Percentiles rank a stretch among this genome's conserved stretches.
phyloP scores from a whole-genome alignment of 768 basidiomycete genomes.

The Megacollybia marginata region DNA sequence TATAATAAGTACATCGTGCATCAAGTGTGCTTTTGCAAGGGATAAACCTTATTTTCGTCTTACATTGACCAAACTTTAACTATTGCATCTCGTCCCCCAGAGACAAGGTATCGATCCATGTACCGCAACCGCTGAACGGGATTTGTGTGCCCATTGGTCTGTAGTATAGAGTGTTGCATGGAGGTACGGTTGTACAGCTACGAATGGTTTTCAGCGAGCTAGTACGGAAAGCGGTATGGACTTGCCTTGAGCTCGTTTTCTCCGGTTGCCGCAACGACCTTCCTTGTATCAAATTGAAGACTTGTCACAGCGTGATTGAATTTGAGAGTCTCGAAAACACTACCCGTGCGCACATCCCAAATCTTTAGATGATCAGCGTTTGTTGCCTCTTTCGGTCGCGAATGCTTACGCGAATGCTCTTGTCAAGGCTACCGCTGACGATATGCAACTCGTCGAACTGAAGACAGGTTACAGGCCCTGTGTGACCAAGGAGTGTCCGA shows the following conservation, averaged over 20 bases:
- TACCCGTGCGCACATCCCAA: constrained; percentile 93
- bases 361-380: constrained; percentile 43
- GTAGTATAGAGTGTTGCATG: constrained; percentile 76
- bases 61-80: constrained; percentile 94
- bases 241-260: constrained; percentile 88
- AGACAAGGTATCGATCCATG: constrained; percentile 92
- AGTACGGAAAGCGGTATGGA: constrained; percentile 1
- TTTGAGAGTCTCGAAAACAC: constrained; percentile 79
- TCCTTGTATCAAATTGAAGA: constrained; percentile 91
- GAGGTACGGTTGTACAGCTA: constrained; percentile 95
- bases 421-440: constrained; percentile 89
- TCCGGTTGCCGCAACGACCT: constrained; percentile 86
- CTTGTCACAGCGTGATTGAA: constrained; percentile 89
- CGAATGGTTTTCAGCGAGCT: neutral
- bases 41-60: constrained; percentile 5
- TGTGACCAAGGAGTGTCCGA: constrained; percentile 88
- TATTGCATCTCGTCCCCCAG: constrained; percentile 79
- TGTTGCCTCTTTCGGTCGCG: neutral
- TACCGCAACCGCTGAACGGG: constrained; percentile 87
- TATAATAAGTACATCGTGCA: neutral
- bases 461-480: constrained; percentile 85
- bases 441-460: constrained; percentile 97
- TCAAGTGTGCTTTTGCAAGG: neutral
- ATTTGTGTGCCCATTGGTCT: constrained; percentile 88
- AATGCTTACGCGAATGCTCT: constrained; percentile 71